phyloP scores from a whole-genome alignment of 805 yeast genomes.

The Suhomyces xylopsoci region DNA sequence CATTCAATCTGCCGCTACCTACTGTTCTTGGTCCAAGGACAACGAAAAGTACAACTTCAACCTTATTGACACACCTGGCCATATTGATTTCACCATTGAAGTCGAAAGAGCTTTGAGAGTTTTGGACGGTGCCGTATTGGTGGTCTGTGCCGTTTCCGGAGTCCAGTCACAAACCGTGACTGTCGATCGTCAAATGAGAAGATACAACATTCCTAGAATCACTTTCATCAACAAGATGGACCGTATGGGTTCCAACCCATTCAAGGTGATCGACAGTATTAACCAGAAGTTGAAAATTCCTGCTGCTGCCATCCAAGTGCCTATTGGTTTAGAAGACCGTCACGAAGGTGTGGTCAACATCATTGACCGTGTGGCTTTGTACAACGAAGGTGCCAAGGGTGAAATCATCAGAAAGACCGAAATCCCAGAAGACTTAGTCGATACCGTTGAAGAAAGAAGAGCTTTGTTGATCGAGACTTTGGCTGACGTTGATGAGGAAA shows the following conservation, averaged over 20 bases:
- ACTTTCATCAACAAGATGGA: conserved; percentile 98
- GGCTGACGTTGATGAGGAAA: conserved; percentile 97
- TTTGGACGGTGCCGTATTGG: conserved; percentile 95
- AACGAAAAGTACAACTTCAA: conserved; percentile 75
- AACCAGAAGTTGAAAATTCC: conserved; percentile 84
- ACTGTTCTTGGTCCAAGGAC: conserved; percentile 91
- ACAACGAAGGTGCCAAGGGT: conserved; percentile 89
- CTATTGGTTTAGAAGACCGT: conserved; percentile 89
- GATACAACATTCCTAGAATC: conserved; percentile 94
- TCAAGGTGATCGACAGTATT: conserved; percentile 89
- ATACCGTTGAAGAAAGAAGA: conserved; percentile 87
- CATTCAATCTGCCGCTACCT: conserved; percentile 98
- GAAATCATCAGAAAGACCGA: conserved; percentile 62
- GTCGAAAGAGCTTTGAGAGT: conserved; percentile 98
- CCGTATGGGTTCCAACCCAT: conserved; percentile 98
- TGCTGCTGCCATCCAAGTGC: conserved; percentile 97
- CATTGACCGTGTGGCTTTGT: conserved; percentile 80
- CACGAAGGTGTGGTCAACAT: conserved; percentile 89
- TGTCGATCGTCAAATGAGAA: conserved; percentile 97
- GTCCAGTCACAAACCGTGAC: conserved; percentile 98
- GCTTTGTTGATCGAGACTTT: conserved; percentile 81
- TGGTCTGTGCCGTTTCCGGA: conserved; percentile 97
- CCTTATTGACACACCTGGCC: conserved; percentile 97
- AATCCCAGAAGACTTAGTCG: conserved; percentile 77
- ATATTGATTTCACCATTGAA: conserved; percentile 97